A percentile compares a stretch with the other conserved stretches of the same genome.
Conservation (phyloP, 164 flowering plant genomes). For the Paratinospora sagittata region DNA sequence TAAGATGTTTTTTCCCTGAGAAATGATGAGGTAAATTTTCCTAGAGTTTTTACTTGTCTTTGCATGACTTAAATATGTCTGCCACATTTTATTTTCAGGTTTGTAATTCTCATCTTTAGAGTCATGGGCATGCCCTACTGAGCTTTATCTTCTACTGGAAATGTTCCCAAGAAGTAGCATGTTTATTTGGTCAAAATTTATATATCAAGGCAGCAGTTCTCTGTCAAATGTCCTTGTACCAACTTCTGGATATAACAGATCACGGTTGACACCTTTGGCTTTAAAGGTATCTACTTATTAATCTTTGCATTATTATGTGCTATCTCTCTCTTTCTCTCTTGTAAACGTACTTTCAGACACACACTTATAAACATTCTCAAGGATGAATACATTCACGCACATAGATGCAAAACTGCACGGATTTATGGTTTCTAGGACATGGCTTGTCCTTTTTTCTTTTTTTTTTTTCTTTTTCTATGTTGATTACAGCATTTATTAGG, state of each 20-base stretch:
- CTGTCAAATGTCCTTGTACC: constrained; percentile 2
- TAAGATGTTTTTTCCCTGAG: too few relatives aligned
- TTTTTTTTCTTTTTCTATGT: too few relatives aligned
- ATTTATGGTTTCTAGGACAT: not conserved
- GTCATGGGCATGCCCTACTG: not conserved
- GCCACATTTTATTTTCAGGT: not conserved
- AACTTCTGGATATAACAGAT: constrained; percentile 5
- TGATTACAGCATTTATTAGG: too few relatives aligned
- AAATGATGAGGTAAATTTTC: not conserved
- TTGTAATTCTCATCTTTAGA: not conserved
- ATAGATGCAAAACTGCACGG: not conserved
- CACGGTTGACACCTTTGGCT: not conserved
- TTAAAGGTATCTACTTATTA: constrained; percentile 5
- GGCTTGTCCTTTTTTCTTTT: too few relatives aligned
- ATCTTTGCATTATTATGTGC: not conserved
- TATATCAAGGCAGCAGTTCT: not conserved
- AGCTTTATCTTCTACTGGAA: not conserved
- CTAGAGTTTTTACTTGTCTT: not conserved
- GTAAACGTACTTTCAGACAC: not conserved
- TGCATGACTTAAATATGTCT: not conserved
- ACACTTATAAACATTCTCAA: not conserved
- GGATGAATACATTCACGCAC: not conserved
- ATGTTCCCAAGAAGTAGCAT: not conserved
- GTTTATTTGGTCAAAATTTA: not conserved
- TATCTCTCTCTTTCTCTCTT: not conserved